Evolutionary conservation across 2,329 filamentous ascomycete genomes (phyloP).

Genomic region (Cladophialophora yegresii): DNA sequence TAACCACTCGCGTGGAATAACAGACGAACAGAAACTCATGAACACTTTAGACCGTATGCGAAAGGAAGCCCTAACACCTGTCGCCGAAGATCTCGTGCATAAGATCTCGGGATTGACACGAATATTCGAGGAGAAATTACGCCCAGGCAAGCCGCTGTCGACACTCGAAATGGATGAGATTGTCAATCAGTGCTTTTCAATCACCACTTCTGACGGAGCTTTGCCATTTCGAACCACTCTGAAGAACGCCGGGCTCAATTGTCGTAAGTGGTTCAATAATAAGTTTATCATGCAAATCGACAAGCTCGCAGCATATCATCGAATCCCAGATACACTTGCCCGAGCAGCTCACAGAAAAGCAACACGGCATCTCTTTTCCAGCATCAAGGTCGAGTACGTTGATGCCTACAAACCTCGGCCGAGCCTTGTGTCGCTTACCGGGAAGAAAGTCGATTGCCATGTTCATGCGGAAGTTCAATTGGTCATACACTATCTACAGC

Average conservation of each 20-base stretch:
- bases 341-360: conserved; percentile 10
- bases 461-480: conserved; percentile 37
- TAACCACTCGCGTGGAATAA: not conserved
- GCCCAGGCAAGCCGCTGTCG: not conserved
- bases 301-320: conserved; percentile 31
- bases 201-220: conserved; percentile 20
- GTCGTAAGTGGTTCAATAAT: conserved; percentile 20
- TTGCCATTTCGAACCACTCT: conserved; percentile 12
- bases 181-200: conserved; percentile 14
- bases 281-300: conserved; percentile 30
- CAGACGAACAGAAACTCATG: not conserved
- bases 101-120: conserved; percentile 1
- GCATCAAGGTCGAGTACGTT: conserved; percentile 20
- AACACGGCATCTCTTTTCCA: conserved; percentile 11
- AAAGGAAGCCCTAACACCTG: not conserved
- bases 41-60: conserved; percentile 13
- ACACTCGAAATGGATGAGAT: not conserved
- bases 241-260: conserved; percentile 10
- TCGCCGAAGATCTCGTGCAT: not conserved
- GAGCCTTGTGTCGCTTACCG: conserved; percentile 17
- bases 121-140: conserved; percentile 6
- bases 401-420: conserved; percentile 15
- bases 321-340: conserved; percentile 23
- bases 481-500: conserved; percentile 31
- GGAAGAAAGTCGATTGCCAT: conserved; percentile 20